phyloP scores from a whole-genome alignment of 176 grass and related monocot species.

The Elymus sibiricus region DNA sequence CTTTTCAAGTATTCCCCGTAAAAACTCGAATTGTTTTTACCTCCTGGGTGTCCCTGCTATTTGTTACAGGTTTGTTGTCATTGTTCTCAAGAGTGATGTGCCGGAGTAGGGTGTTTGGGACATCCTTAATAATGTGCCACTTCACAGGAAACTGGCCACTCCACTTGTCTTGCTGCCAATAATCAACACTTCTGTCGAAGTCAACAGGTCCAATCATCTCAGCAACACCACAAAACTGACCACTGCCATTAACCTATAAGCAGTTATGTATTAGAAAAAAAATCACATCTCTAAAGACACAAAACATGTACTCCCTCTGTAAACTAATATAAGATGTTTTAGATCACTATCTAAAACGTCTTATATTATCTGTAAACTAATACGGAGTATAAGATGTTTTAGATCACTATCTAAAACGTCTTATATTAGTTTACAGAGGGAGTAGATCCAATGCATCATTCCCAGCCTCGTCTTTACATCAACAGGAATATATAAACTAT shows the following conservation, averaged over 20 bases:
- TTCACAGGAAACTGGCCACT: constrained; percentile 88
- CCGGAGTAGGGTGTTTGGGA: constrained; percentile 64
- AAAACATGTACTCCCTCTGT: not conserved
- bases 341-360: too few relatives aligned
- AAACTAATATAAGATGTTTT: too few relatives aligned
- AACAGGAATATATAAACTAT: not conserved
- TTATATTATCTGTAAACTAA: too few relatives aligned
- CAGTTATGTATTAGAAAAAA: not conserved
- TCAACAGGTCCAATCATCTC: constrained; percentile 91
- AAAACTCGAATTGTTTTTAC: constrained; percentile 27
- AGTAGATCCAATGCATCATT: not conserved
- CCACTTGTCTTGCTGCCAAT: constrained; percentile 94
- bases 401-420: too few relatives aligned
- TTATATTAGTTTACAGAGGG: not conserved
- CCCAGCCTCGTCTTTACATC: not conserved
- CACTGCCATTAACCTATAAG: constrained; percentile 78
- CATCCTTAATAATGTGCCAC: constrained; percentile 90
- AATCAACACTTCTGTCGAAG: constrained; percentile 81
- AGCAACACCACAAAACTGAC: constrained; percentile 84
- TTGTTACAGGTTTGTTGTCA: constrained; percentile 84
- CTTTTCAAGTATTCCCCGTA: not conserved
- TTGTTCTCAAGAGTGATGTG: constrained; percentile 92
- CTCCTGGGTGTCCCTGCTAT: constrained; percentile 92
- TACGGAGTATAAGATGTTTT: too few relatives aligned
- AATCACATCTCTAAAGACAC: not conserved